Base-by-base conservation (phyloP, 1,284 basidiomycete species). In the Puccinia polysora region DNA sequence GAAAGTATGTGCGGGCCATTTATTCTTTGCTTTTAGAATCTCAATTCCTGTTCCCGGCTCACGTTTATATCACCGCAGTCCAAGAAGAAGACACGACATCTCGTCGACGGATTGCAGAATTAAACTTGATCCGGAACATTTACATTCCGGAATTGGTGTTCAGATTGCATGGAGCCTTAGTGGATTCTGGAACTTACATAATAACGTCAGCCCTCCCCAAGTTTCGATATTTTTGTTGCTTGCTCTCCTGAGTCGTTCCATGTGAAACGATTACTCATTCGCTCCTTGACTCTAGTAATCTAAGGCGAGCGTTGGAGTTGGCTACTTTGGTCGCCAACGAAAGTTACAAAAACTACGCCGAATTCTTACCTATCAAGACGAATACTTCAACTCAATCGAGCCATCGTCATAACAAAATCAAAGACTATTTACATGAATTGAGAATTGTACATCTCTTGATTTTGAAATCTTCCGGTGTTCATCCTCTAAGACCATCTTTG, bases 131-230 rank as follows among this genome's bases (percentile, higher is more conserved):
- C 72, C 86, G 94, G 36, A 88, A 91, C 76, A 87, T 94, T 43
- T 95, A 90, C 80, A 83, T 97, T 20, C 95, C 94, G 0, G 92
- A 97, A 78, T 84, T 97, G 45, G 86, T 97, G 75, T 83, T 97
- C 74, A 86, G 90, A 23, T 81, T 97, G 18, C 94, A 97, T 78
- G 82, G 84, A 36, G 82, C 88, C 71, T 82, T 97, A 14, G 85
- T 87, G 74, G 82, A 84, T 43, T 89, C 91, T 5, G 82, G 87
- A 20, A 79, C 82, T 5, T 81, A 85, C 15, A 82, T 93, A 52
- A 86, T 88, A 12, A 82, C 84, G 89, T 93, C 76, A 72, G 88
- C 83, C n/a, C n/a, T 23, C 8, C 4, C 5, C 34, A 18, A n/a
- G n/a, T 36, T 25, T 23, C 20, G n/a, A 40, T 49, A 15, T 38